Base-by-base conservation (phyloP, 371 early-diverging fungal genomes). In the Sporodiniella umbellata region DNA sequence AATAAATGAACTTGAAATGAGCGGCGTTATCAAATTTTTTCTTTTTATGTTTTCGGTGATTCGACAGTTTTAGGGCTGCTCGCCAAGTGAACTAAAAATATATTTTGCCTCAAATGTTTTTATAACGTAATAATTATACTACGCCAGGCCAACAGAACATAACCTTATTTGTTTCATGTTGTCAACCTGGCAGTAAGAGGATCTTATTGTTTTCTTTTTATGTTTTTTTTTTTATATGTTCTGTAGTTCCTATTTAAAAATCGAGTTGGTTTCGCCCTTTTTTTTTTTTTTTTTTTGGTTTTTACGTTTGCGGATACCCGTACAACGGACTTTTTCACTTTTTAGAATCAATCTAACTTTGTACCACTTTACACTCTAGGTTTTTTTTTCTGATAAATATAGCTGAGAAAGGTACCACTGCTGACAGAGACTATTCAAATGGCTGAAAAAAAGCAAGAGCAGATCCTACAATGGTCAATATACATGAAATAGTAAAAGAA, bases 101-200 rank as follows among this genome's bases (percentile, higher is more conserved):
- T 40, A 21, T 8, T 1, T 37, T n/a, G 17, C 6, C 15, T 8
- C 1, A 40, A 40, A 40, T 21, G 40, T 21, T 18, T 40, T 40
- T 40, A 40, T 40, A 40, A 40, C 40, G 40, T 40, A 40, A 40
- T 40, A 12, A 40, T 40, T 40, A 21, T 21, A 40, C 21, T 21
- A n/a, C n/a, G n/a, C n/a, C 33, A 14, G 33, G 33, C 33, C 14
- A 31, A 31, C 8, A 31, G 14, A 31, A 31, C 33, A n/a, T 31
- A 8, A 31, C 11, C 14, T 8, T 8, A 31, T 31, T 14, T 31
- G 33, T 14, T 14, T 31, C 14, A 11, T 31, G 14, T 31, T 31
- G 8, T 31, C 14, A 2, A 11, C 12, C 12, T 31, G 6, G 31
- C 6, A 31, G n/a, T n/a, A n/a, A n/a, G n/a, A n/a, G n/a, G n/a